Percentiles rank a stretch among this genome's conserved stretches.
Evolutionary conservation across 2,329 filamentous ascomycete species (phyloP).

Genomic region (Chaetomium olivaceum): DNA sequence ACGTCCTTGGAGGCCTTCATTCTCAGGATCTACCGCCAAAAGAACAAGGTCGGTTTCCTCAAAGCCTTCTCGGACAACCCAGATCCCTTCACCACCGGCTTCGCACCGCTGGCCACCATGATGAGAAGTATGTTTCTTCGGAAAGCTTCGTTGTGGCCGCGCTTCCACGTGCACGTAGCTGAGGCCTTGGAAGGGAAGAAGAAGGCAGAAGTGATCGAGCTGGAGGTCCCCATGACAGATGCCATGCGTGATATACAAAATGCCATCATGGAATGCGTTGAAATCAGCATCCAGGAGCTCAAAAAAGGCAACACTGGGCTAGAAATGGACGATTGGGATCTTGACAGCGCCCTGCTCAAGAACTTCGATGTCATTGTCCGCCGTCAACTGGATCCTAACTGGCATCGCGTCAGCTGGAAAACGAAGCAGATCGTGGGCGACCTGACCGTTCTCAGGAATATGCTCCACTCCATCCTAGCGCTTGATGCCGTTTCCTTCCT

Average conservation of each 20-base stretch:
- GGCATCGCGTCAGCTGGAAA: slow-evolving; percentile 94
- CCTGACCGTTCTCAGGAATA: slow-evolving; percentile 75
- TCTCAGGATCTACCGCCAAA: slow-evolving; percentile 86
- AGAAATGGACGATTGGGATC: slow-evolving; percentile 95
- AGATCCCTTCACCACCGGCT: slow-evolving; percentile 85
- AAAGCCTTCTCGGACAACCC: slow-evolving; percentile 96
- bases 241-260: slow-evolving; percentile 92
- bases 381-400: slow-evolving; percentile 90
- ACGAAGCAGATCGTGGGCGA: slow-evolving; percentile 94
- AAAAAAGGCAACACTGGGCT: slow-evolving; percentile 87
- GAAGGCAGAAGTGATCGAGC: slow-evolving; percentile 94
- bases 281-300: slow-evolving; percentile 89
- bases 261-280: slow-evolving; percentile 92
- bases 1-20: slow-evolving; percentile 96
- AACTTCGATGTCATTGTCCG: slow-evolving; percentile 90
- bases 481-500: slow-evolving; percentile 91
- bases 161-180: slow-evolving; percentile 89
- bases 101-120: slow-evolving; percentile 84
- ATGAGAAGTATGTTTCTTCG: slow-evolving; percentile 89
- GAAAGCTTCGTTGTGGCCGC: slow-evolving; percentile 86
- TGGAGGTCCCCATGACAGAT: slow-evolving; percentile 95
- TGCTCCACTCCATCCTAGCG: slow-evolving; percentile 78
- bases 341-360: slow-evolving; percentile 87
- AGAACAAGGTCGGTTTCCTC: slow-evolving; percentile 89
- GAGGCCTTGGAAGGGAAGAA: slow-evolving; percentile 86